Evolutionary conservation across 2,329 filamentous ascomycete species (phyloP), one percentile per base, ranked within the genome.

Genomic region (Phaeomoniella chlamydospora): DNA sequence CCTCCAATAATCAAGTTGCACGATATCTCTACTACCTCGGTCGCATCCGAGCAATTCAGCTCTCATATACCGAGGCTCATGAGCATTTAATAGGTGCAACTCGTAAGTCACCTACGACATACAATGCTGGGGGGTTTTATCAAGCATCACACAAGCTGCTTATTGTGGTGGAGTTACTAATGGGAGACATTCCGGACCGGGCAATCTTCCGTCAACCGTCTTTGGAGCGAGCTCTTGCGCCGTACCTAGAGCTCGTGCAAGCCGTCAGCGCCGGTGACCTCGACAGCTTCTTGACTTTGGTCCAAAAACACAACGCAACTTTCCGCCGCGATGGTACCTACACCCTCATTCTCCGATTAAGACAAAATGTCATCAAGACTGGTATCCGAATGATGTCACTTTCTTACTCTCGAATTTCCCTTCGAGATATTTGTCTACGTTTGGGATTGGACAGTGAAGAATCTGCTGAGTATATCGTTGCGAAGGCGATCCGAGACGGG

Each of bases 331-430:
- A 98, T 55, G 84, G 84, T 39, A 96, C 88, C 14, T 96, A 96
- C 66, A 93, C 87, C 9, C 70, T 98, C 39, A 92, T 96, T 49
- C 72, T 96, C 43, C 87, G 90, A 43, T 71, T 98, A 42, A 79
- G 90, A 49, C 90, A 98, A 62, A 98, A 98, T 55, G 90, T 98
- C 53, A 96, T 98, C 74, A 94, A 94, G 70, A 98, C 90, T 3
- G 90, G 90, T 46, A 94, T 98, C 44, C 85, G 90, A 48, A 94
- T 96, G 86, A 93, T 98, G 75, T 96, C 88, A 29, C 69, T 98
- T 44, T 94, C 87, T 14, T 98, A 98, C 67, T 94, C 88, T 41
- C 83, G 88, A 43, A 98, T 98, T 52, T 94, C 88, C 1, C 72
- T 98, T 38, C 80, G 90, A 39, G 90, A 98, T 55, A 98, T 98